Conservation (phyloP, 495 filamentous ascomycete genomes). For the Melanomma pulvis-pyrius region DNA sequence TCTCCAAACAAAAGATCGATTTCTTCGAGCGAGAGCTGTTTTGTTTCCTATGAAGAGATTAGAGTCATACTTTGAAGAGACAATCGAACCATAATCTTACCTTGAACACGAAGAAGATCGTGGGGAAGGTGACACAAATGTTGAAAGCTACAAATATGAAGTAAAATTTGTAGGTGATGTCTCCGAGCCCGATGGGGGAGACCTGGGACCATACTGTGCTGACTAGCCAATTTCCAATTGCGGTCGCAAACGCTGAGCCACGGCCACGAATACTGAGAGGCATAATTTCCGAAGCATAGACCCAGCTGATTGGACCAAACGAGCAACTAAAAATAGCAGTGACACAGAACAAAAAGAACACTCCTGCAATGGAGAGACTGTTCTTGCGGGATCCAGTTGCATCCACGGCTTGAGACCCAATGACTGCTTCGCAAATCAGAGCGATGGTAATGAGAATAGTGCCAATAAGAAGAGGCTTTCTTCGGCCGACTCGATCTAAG, state of each 20-base stretch:
- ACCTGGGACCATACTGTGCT: conserved; percentile 59
- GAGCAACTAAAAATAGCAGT: conserved; percentile 68
- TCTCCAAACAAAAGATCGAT: conserved; percentile 61
- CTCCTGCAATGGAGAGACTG: conserved; percentile 70
- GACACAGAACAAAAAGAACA: conserved; percentile 70
- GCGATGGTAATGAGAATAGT: conserved; percentile 62
- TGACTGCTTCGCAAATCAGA: conserved; percentile 57
- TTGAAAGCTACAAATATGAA: conserved; percentile 56
- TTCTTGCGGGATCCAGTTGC: conserved; percentile 52
- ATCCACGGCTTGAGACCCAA: conserved; percentile 52
- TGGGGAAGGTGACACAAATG: conserved; percentile 38
- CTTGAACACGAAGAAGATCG: conserved; percentile 58
- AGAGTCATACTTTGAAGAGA: neutral
- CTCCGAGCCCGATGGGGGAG: conserved; percentile 60
- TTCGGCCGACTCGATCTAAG: conserved; percentile 67
- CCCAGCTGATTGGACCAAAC: conserved; percentile 66
- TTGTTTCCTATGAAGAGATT: conserved; percentile 49
- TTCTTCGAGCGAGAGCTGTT: conserved; percentile 58
- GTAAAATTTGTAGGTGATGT: conserved; percentile 58
- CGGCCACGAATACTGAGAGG: conserved; percentile 68
- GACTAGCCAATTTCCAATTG: conserved; percentile 64
- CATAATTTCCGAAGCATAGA: conserved; percentile 71
- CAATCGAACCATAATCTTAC: neutral
- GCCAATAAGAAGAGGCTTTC: conserved; percentile 64
- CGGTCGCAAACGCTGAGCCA: conserved; percentile 72